phyloP scores from a whole-genome alignment of 176 grass and related monocot species.

The Oryza nivara region DNA sequence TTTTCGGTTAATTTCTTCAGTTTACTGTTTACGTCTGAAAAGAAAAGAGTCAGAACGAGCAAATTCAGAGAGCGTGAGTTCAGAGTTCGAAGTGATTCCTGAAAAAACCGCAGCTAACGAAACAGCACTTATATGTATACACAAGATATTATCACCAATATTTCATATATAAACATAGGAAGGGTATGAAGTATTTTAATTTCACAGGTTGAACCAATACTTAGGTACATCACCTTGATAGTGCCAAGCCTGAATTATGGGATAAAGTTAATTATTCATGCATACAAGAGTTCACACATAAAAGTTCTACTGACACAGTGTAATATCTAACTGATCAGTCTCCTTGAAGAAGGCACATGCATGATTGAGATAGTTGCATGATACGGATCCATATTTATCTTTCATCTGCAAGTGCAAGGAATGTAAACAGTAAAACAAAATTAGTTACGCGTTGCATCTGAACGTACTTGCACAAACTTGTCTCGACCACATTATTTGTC shows the following conservation, averaged over 20 bases:
- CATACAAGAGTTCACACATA: not conserved
- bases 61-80: no score
- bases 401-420: slow-evolving; percentile 42
- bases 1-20: no score
- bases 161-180: not conserved
- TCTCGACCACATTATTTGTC: no score
- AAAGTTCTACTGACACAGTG: slow-evolving; percentile 14
- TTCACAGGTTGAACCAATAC: not conserved
- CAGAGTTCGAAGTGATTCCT: no score
- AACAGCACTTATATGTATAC: not conserved
- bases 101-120: not conserved
- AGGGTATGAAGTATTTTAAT: not conserved
- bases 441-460: not conserved
- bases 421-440: not conserved
- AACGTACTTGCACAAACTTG: not conserved
- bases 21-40: no score
- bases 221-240: slow-evolving; percentile 23
- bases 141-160: not conserved
- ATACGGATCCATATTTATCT: slow-evolving; percentile 40
- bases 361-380: slow-evolving; percentile 13
- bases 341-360: slow-evolving; percentile 7
- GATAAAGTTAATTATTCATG: slow-evolving; percentile 25
- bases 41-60: no score
- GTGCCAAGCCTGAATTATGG: slow-evolving; percentile 15
- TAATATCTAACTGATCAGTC: slow-evolving; percentile 16